A percentile compares a stretch with the other conserved stretches of the same genome.
Evolutionary conservation across 192 early-diverging fungal genomes (phyloP).

Genomic region (Jimgerdemannia flammicorona): DNA sequence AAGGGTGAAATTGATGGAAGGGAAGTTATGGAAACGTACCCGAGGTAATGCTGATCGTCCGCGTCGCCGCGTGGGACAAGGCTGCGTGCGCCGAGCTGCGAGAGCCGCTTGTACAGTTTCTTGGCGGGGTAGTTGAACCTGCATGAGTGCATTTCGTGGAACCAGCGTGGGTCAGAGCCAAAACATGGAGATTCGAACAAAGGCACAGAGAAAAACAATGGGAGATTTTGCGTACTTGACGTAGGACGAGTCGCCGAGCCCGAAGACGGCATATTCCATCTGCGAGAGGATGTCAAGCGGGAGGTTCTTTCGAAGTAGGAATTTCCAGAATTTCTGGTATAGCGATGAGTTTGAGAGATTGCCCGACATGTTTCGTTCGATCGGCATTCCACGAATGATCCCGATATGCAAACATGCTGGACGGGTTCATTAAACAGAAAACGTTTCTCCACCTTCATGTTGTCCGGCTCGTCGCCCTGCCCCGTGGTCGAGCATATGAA

Average conservation of each 20-base stretch:
- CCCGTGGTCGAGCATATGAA: conserved; percentile 95
- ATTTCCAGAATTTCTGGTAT: conserved; percentile 77
- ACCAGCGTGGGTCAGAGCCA: too few relatives aligned
- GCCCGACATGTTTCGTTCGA: conserved; percentile 9
- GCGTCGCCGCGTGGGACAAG: conserved; percentile 76
- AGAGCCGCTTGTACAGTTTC: conserved; percentile 80
- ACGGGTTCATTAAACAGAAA: not conserved
- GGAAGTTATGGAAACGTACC: conserved; percentile 34
- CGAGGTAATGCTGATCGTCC: conserved; percentile 96
- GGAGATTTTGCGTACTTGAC: conserved; percentile 48
- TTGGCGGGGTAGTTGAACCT: conserved; percentile 95
- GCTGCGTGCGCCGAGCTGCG: conserved; percentile 78
- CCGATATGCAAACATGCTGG: too few relatives aligned
- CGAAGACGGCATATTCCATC: conserved; percentile 86
- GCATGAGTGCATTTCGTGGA: not conserved
- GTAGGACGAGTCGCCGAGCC: conserved; percentile 95
- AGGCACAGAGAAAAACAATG: not conserved
- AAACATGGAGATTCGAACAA: not conserved
- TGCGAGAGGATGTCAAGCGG: conserved; percentile 59
- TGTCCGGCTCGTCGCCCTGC: conserved; percentile 88
- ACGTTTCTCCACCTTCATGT: conserved; percentile 66
- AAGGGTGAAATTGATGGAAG: not conserved
- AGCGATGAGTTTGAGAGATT: conserved; percentile 2
- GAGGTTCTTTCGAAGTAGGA: conserved; percentile 78
- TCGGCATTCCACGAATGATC: not conserved